A percentile compares a stretch with the other conserved stretches of the same genome.
Conservation (phyloP, 257 asterid species). For the Jaltomata sinuosa region DNA sequence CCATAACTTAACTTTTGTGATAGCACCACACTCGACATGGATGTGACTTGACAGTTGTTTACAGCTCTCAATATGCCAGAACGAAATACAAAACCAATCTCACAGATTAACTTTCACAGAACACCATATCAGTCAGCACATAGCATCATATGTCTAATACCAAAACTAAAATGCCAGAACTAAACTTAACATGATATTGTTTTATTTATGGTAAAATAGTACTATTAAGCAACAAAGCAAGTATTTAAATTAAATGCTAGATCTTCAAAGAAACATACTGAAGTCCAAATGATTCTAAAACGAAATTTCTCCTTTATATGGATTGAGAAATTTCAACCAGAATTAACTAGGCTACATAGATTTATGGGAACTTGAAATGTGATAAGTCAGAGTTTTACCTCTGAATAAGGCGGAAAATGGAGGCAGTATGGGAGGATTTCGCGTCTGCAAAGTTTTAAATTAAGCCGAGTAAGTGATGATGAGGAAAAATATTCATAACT, state of each 20-base stretch:
- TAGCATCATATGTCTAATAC: not conserved
- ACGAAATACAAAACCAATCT: not conserved
- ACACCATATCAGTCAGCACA: not conserved
- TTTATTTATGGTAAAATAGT: not conserved
- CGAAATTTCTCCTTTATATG: not conserved
- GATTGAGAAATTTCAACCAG: not conserved
- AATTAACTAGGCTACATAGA: not conserved
- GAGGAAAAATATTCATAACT: not conserved
- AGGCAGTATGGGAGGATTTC: constrained; percentile 81
- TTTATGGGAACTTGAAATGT: not conserved
- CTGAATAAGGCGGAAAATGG: constrained; percentile 62
- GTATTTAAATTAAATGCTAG: not conserved
- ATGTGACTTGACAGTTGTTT: not conserved
- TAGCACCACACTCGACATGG: not conserved
- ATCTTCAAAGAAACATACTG: not conserved
- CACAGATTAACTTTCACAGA: not conserved
- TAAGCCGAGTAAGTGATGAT: not conserved
- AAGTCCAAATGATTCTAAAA: not conserved
- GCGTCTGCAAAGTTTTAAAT: constrained; percentile 45
- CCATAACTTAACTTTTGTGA: not conserved
- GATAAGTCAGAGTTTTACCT: constrained; percentile 38
- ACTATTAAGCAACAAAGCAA: not conserved
- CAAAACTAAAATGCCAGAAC: not conserved
- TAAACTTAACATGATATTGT: not conserved
- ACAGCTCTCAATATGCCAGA: not conserved